Evolutionary conservation across 148 eudicot genomes (phyloP).

Genomic region (Nyssa sinensis): DNA sequence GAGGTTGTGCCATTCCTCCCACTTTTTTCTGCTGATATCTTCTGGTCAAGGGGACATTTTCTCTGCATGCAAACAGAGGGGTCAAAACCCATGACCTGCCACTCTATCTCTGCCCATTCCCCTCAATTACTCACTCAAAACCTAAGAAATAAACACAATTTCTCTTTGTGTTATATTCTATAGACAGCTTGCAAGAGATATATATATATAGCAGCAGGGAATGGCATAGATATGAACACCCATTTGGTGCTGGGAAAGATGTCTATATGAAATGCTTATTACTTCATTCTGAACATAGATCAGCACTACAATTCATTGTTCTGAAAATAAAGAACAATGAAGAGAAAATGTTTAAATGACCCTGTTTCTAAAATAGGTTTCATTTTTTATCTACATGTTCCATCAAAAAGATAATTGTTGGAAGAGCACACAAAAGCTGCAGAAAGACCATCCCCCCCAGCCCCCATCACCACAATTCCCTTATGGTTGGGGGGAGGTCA

Average conservation of each 20-base stretch:
- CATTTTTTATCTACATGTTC: slow-evolving; percentile 1
- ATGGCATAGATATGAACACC: slow-evolving; percentile 8
- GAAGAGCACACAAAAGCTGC: neutral
- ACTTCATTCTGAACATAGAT: neutral
- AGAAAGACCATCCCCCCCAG: neutral
- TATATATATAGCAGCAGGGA: slow-evolving; percentile 17
- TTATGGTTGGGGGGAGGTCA: too few species aligned
- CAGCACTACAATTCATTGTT: neutral
- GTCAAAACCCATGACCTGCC: slow-evolving; percentile 15
- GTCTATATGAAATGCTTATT: slow-evolving; percentile 2
- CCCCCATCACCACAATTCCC: too few species aligned
- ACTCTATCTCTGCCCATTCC: slow-evolving; percentile 19
- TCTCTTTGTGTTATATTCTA: neutral
- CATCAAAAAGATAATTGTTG: slow-evolving; percentile 11
- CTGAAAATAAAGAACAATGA: too few species aligned
- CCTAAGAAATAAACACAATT: neutral
- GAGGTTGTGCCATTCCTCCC: too few species aligned
- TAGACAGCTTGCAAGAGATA: neutral
- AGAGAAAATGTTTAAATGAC: too few species aligned
- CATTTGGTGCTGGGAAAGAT: slow-evolving; percentile 18
- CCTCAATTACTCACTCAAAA: slow-evolving; percentile 6
- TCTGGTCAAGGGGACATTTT: slow-evolving; percentile 11
- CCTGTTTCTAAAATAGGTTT: slow-evolving; percentile 12
- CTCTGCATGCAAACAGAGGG: slow-evolving; percentile 7
- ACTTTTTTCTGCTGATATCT: neutral